Conservation (phyloP, 2,329 filamentous ascomycete genomes). For the Fusarium metavorans region DNA sequence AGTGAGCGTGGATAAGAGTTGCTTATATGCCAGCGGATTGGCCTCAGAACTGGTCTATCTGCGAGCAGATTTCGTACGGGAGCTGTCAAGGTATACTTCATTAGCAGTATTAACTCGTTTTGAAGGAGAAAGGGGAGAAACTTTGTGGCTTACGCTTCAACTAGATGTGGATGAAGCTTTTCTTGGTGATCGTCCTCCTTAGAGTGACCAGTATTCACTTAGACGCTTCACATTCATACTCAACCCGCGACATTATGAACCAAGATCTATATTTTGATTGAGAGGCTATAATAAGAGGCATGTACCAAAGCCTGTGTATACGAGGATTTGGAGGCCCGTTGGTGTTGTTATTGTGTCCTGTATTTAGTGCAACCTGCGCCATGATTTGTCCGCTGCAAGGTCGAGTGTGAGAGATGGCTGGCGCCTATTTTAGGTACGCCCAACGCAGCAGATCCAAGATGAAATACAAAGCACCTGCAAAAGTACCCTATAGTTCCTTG, state of each 20-base stretch:
- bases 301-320: too few species aligned
- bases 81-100: not conserved
- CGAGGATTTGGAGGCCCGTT: not conserved
- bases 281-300: not conserved
- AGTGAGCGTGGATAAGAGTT: not conserved
- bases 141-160: not conserved
- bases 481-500: too few species aligned
- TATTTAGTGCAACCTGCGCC: not conserved
- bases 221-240: not conserved
- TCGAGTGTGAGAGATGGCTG: too few species aligned
- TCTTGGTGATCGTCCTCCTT: not conserved
- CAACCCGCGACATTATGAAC: not conserved
- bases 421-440: too few species aligned
- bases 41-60: not conserved
- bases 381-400: not conserved
- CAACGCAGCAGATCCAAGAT: too few species aligned
- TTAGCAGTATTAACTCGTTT: fast-evolving
- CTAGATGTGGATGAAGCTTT: not conserved
- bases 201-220: not conserved
- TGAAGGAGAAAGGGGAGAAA: not conserved
- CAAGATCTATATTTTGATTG: not conserved
- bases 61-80: not conserved
- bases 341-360: not conserved
- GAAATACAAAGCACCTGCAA: too few species aligned
- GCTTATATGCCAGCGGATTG: not conserved